Conservation (phyloP, 306 rosid genomes). For the Cyamopsis tetragonoloba region DNA sequence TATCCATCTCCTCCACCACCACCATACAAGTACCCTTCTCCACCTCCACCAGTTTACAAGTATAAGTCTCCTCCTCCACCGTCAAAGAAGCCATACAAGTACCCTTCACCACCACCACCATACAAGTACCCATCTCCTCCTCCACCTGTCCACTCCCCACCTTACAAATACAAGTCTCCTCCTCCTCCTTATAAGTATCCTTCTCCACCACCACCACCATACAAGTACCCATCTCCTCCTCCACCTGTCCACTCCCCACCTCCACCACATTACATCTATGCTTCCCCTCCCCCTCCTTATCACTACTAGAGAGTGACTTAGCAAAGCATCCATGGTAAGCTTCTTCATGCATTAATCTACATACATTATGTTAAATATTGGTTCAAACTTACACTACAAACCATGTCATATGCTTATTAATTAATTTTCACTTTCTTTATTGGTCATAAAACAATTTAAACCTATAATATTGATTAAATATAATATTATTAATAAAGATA, state of each 20-base stretch:
- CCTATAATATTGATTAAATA: no score
- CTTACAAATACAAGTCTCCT: constrained; percentile 4
- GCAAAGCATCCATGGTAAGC: constrained; percentile 28
- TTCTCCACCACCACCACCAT: not conserved
- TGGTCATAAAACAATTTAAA: no score
- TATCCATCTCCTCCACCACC: not conserved
- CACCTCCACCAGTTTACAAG: not conserved
- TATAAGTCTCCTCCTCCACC: not conserved
- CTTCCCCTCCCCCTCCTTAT: constrained; percentile 68
- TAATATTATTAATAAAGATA: no score
- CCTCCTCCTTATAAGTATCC: not conserved
- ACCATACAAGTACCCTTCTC: not conserved
- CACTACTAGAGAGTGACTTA: constrained; percentile 40
- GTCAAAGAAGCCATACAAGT: not conserved
- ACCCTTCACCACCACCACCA: constrained; percentile 11
- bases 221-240: not conserved
- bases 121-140: not conserved
- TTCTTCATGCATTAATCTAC: not conserved
- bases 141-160: not conserved
- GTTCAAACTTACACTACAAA: not conserved
- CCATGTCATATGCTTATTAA: no score
- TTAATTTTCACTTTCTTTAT: no score
- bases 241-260: constrained; percentile 11
- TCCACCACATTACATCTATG: constrained; percentile 38
- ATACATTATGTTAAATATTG: not conserved